These are phyloP conservation scores for Exophiala spinifera DNA, from an alignment of 2,329 filamentous ascomycete species.

Conservation along the genomic window DNA sequence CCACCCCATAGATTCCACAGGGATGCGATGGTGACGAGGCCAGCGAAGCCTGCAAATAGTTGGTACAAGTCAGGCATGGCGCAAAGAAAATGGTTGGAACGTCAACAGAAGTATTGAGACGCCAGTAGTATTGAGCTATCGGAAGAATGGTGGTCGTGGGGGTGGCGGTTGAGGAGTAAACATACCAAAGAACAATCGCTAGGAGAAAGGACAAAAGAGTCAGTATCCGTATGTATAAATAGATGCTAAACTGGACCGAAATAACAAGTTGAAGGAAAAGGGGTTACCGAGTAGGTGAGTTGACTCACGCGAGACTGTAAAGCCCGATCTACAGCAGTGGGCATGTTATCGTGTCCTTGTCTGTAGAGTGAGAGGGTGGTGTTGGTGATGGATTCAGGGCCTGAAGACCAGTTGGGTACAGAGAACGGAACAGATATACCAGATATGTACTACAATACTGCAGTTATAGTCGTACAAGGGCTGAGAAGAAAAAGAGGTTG, in stretches of 20 bases:
- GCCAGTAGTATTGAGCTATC: too few species aligned
- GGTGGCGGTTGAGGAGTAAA: not conserved
- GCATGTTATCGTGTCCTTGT: slow-evolving; percentile 50
- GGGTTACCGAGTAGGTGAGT: slow-evolving; percentile 3
- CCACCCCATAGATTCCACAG: slow-evolving; percentile 82
- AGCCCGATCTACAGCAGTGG: slow-evolving; percentile 65
- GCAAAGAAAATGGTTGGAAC: not conserved
- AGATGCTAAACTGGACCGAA: too few species aligned
- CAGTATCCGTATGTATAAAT: too few species aligned
- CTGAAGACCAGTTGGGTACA: too few species aligned
- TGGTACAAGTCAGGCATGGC: slow-evolving; percentile 5
- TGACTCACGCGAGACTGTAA: slow-evolving; percentile 64
- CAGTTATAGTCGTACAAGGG: too few species aligned
- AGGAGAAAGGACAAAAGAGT: slow-evolving; percentile 24
- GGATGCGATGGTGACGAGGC: slow-evolving; percentile 75
- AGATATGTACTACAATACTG: too few species aligned
- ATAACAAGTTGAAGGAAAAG: not conserved
- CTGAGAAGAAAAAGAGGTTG: not conserved
- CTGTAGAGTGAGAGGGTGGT: not conserved
- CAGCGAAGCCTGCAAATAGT: slow-evolving; percentile 65
- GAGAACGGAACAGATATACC: too few species aligned
- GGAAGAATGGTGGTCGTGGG: not conserved
- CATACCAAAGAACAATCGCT: slow-evolving; percentile 64
- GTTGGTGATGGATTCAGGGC: too few species aligned
- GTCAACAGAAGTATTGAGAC: too few species aligned